phyloP scores from a whole-genome alignment of 139 green algal genomes.

The Medakamo hakoo region DNA sequence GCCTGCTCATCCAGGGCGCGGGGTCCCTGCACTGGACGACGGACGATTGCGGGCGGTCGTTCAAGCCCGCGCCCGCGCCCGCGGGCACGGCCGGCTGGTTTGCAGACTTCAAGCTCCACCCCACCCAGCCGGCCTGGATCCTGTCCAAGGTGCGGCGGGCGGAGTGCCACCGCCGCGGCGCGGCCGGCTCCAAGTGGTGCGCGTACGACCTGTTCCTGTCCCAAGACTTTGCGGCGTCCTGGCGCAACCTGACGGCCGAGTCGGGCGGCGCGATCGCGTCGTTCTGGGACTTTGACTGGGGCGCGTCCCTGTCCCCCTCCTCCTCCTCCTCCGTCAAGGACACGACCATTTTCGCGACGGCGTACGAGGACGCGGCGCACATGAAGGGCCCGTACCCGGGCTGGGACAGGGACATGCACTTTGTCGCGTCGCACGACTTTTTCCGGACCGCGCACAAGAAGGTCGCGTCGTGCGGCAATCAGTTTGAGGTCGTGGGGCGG shows the following conservation, averaged over 20 bases:
- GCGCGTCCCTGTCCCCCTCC: slow-evolving; percentile 6
- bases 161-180: slow-evolving; percentile 15
- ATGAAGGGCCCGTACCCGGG: slow-evolving; percentile 16
- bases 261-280: slow-evolving; percentile 43
- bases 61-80: slow-evolving; percentile 16
- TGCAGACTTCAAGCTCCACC: slow-evolving; percentile 27
- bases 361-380: slow-evolving; percentile 33
- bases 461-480: slow-evolving; percentile 69
- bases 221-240: slow-evolving; percentile 36
- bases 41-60: slow-evolving; percentile 21
- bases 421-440: slow-evolving; percentile 52
- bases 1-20: slow-evolving; percentile 24
- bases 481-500: slow-evolving; percentile 67
- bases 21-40: slow-evolving; percentile 20
- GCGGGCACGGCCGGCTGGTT: slow-evolving; percentile 13
- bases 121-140: slow-evolving; percentile 24
- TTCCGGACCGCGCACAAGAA: slow-evolving; percentile 44
- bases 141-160: slow-evolving; percentile 20
- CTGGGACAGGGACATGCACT: slow-evolving; percentile 83
- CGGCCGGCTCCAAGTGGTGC: slow-evolving; percentile 20
- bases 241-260: slow-evolving; percentile 67
- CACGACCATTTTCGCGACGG: slow-evolving; percentile 67
- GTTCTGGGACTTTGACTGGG: slow-evolving; percentile 94
- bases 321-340: slow-evolving; percentile 8
- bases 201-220: slow-evolving; percentile 48